phyloP scores from a whole-genome alignment of 495 filamentous ascomycete species.

The Xylaria curta region DNA sequence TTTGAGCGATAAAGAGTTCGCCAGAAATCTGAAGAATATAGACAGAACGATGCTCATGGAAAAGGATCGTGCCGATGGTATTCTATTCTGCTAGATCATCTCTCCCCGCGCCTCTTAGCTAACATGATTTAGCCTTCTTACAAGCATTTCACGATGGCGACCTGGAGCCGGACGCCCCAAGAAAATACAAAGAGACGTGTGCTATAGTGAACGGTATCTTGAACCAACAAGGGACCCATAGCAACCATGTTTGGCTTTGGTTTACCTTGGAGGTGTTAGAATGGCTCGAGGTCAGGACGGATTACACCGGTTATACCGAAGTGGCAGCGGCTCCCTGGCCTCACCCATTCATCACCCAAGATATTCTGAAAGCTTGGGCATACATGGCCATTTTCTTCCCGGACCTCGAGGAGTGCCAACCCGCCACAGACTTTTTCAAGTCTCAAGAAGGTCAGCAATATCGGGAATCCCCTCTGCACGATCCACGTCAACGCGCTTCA shows the following conservation, averaged over 20 bases:
- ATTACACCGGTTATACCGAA: slow-evolving; percentile 36
- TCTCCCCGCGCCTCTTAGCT: background rate
- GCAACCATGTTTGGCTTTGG: slow-evolving; percentile 40
- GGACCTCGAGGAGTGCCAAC: slow-evolving; percentile 33
- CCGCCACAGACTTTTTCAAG: slow-evolving; percentile 40
- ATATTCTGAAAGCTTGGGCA: slow-evolving; percentile 49
- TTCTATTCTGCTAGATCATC: slow-evolving; percentile 7
- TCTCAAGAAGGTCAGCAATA: slow-evolving; percentile 40
- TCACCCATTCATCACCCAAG: slow-evolving; percentile 49
- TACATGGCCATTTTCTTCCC: slow-evolving; percentile 52
- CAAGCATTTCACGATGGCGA: slow-evolving; percentile 52
- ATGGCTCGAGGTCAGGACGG: slow-evolving; percentile 43
- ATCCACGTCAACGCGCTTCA: slow-evolving; percentile 45
- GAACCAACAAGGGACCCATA: slow-evolving; percentile 33
- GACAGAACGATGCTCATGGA: slow-evolving; percentile 36
- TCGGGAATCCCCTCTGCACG: slow-evolving; percentile 46
- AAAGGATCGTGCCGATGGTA: slow-evolving; percentile 32
- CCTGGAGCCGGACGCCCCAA: slow-evolving; percentile 46
- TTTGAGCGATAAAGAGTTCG: slow-evolving; percentile 38
- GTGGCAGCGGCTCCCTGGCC: slow-evolving; percentile 37
- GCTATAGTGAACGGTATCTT: slow-evolving; percentile 42
- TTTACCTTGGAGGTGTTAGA: slow-evolving; percentile 42
- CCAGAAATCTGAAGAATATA: slow-evolving; percentile 29
- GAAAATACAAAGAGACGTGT: slow-evolving; percentile 43
- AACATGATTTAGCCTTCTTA: slow-evolving; percentile 46